Conservation (phyloP, 495 filamentous ascomycete genomes). For the Penicillium cinerascens region DNA sequence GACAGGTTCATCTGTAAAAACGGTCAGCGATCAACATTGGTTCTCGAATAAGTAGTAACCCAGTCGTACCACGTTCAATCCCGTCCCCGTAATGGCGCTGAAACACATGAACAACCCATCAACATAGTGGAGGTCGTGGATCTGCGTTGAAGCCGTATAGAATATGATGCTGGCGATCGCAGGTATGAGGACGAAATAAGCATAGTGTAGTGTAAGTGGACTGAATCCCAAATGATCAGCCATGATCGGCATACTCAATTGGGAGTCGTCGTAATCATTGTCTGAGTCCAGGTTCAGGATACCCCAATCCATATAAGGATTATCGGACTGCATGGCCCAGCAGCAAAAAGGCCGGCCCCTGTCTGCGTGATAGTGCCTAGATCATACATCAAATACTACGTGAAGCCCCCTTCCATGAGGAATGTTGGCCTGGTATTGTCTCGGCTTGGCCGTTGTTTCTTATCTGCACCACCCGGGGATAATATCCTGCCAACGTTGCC, state of each 20-base stretch:
- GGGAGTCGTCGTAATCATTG: constrained; percentile 14
- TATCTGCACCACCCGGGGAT: background rate
- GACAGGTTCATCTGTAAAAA: constrained; percentile 51
- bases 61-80: constrained; percentile 60
- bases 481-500: background rate
- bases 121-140: constrained; percentile 61
- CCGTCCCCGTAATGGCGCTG: constrained; percentile 76
- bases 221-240: constrained; percentile 46
- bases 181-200: constrained; percentile 66
- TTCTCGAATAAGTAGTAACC: background rate
- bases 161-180: constrained; percentile 66
- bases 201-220: constrained; percentile 71
- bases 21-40: constrained; percentile 4
- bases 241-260: constrained; percentile 22
- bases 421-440: constrained; percentile 8
- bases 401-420: background rate
- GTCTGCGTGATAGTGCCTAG: background rate
- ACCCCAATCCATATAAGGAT: constrained; percentile 9
- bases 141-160: constrained; percentile 61
- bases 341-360: background rate
- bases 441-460: background rate
- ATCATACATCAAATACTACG: background rate
- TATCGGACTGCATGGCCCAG: background rate
- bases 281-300: background rate
- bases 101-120: constrained; percentile 74